Evolutionary conservation across 495 filamentous ascomycete genomes (phyloP), one percentile per base, ranked within the genome.

Genomic region (Neurospora discreta): DNA sequence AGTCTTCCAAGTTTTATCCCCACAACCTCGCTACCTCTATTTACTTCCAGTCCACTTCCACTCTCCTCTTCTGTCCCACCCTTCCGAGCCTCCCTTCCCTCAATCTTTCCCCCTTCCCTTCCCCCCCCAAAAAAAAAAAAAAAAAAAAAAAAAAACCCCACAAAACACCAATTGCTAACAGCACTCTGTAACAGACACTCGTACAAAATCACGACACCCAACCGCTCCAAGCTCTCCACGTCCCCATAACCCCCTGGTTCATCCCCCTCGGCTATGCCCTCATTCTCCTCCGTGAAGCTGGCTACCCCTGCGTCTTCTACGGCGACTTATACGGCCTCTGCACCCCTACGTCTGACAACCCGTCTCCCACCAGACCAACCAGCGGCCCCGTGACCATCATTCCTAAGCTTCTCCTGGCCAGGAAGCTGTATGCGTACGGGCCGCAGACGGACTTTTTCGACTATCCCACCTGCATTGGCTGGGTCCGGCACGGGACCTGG

Each of bases 321-420:
- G 91, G 91, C 39, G 91, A 94, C 74, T 74, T 93, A 11, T 93
- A 92, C 77, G 90, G 91, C n/a, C 88, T 90, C 75, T 80, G 84
- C 73, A 73, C 71, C 0, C 23, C 67, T 5, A 23, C 68, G 10
- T 83, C 80, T 13, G 79, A 85, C 38, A 78, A 84, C 30, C 81
- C 87, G 3, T 85, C 85, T 69, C 83, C 84, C 13, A 33, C 52
- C 26, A 30, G 13, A 3, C 88, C 90, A 5, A 85, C 89, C 11
- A 91, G 89, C 75, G 83, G 85, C 69, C 86, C 85, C 39, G 82
- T 65, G 8, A 36, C 52, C 15, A 65, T 65, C 23, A 83, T 93
- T 1, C 86, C 90, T 7, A 81, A 85, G n/a, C 77, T 93, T 13
- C 84, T 84, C 18, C 83, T 90, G 30, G 90, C 88, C 7, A 84